Conservation (phyloP, 495 filamentous ascomycete species). For the Hyphodiscus hymeniophilus region DNA sequence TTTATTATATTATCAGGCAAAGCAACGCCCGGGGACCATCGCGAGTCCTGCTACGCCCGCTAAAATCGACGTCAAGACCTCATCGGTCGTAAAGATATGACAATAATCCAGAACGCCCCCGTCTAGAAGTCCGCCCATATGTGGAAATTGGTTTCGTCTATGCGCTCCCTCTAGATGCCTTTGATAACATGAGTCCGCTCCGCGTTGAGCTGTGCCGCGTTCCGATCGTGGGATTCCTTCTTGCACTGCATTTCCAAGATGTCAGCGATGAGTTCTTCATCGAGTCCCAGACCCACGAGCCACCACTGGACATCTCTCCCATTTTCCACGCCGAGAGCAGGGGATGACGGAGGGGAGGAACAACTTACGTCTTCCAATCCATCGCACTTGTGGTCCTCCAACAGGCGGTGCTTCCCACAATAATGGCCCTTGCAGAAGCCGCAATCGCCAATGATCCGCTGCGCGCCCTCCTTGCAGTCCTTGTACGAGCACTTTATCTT, state of each 20-base stretch:
- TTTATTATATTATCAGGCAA: neutral
- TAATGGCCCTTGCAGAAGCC: slow-evolving; percentile 89
- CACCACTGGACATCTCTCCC: slow-evolving; percentile 30
- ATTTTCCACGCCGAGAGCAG: too few species aligned
- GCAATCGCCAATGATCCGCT: slow-evolving; percentile 93
- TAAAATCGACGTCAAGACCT: too few species aligned
- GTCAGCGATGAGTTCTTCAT: slow-evolving; percentile 25
- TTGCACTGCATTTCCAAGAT: slow-evolving; percentile 59
- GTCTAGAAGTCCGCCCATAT: slow-evolving; percentile 1
- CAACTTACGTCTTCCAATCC: slow-evolving; percentile 78
- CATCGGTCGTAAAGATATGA: too few species aligned
- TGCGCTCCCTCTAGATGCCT: slow-evolving; percentile 19
- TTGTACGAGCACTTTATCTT: slow-evolving; percentile 84
- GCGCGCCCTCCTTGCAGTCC: slow-evolving; percentile 76
- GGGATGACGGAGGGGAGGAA: slow-evolving; percentile 4
- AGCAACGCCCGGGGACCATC: neutral
- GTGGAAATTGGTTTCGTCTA: slow-evolving; percentile 5
- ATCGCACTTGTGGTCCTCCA: slow-evolving; percentile 88
- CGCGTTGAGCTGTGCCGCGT: slow-evolving; percentile 81
- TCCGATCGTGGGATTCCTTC: slow-evolving; percentile 87
- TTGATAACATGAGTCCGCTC: slow-evolving; percentile 58
- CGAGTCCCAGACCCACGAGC: slow-evolving; percentile 41
- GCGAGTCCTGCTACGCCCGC: slow-evolving; percentile 17
- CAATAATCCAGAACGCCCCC: slow-evolving; percentile 4
- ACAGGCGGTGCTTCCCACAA: slow-evolving; percentile 85